Base-by-base conservation (phyloP, 2,329 filamentous ascomycete species). In the Graphilbum ipis-grandicollis region DNA sequence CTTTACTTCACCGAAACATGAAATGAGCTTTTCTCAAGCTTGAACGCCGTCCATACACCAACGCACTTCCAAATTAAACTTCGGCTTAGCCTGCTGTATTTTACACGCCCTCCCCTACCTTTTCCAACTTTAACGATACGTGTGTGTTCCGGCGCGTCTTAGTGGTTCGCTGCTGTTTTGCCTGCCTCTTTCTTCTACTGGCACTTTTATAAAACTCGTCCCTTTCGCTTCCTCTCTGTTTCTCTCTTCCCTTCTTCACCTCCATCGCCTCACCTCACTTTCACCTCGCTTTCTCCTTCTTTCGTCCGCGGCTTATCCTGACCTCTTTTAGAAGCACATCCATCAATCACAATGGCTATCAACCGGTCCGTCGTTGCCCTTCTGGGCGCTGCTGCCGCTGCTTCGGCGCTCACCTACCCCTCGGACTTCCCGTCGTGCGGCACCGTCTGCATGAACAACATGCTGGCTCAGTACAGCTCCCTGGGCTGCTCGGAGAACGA, bases 391-490 rank as follows among this genome's bases (percentile, higher is more conserved):
- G 39, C 39, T 19, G 40, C 57, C 44, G 48, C 63, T 38, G 56
- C 56, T 43, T 53, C 57, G 34, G 48, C 57, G 49, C 48, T 56
- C 42, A 36, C 55, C 33, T 47, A 50, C 38, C 52, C 53, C 5
- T 37, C 51, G 39, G 51, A 54, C 38, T 62, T 71, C 35, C 59
- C 66, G 25, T 39, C 49, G 15, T 74, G 69, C 47, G 67, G 60
- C 52, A 55, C 52, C 48, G 54, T 47, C 30, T 73, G 68, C 46
- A 55, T 61, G 43, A 52, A 48, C 48, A 65, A 66, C 56, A 70
- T 74, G 66, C 44, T 63, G n/a, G 47, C 37, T 39, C 57, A 65
- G 54, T 57, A 57, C 33, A 23, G 44, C 25, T 50, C 58, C 36
- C 59, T 72, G 26, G 58, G 59, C 41, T 74, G 69, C 54, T 6